Conservation (phyloP, 139 green algal species). For the Chlorella vulgaris region DNA sequence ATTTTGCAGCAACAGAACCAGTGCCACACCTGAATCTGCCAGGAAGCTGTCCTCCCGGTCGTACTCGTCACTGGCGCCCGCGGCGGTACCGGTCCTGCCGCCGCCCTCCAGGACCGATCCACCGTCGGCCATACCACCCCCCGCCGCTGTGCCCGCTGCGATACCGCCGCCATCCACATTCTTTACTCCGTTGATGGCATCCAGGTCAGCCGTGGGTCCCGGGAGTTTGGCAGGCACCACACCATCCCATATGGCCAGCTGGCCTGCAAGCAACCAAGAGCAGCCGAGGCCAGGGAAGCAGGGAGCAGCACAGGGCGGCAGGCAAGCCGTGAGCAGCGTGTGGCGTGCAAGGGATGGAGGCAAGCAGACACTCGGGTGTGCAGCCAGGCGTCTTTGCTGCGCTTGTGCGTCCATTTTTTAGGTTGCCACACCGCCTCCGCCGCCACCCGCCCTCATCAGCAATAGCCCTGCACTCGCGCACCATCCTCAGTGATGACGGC, state of each 20-base stretch:
- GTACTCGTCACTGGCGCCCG: constrained; percentile 24
- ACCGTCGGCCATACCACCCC: neutral
- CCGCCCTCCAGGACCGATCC: constrained; percentile 23
- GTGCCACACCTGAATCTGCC: too few relatives aligned
- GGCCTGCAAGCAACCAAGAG: constrained; percentile 38
- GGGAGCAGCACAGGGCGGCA: neutral
- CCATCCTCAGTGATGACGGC: constrained; percentile 63
- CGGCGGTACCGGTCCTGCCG: neutral
- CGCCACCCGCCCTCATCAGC: too few relatives aligned
- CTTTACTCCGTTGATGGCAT: constrained; percentile 19
- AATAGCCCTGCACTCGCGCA: neutral
- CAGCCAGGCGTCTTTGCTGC: neutral
- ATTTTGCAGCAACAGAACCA: too few relatives aligned
- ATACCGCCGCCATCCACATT: neutral
- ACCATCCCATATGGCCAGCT: constrained; percentile 64
- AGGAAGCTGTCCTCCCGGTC: constrained; percentile 38
- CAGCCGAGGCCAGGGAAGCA: neutral
- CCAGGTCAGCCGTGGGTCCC: constrained; percentile 41
- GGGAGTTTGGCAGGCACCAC: constrained; percentile 58
- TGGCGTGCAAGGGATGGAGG: neutral
- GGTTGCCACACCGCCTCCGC: too few relatives aligned
- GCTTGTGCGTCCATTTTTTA: too few relatives aligned
- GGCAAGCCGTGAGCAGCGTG: neutral
- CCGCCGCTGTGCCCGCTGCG: neutral
- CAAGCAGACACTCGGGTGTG: too few relatives aligned